Conservation (phyloP, 1,139 yeast genomes). For the Pneumocystis carinii region DNA sequence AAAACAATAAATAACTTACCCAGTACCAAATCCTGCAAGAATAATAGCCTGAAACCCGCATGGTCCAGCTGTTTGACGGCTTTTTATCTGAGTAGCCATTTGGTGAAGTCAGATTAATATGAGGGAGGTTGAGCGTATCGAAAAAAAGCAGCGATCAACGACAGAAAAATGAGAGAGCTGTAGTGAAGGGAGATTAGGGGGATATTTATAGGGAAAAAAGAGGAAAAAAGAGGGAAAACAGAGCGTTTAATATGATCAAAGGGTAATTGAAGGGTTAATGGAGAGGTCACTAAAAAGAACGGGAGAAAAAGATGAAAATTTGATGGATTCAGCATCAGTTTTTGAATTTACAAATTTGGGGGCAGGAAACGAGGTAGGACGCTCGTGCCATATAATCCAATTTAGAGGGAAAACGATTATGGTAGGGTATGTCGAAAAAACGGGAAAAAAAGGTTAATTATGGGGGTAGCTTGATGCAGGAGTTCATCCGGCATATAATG, state of each 20-base stretch:
- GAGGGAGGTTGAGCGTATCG: too few relatives aligned
- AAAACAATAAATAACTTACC: neutral
- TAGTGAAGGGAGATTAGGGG: too few relatives aligned
- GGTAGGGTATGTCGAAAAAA: slow-evolving; percentile 24
- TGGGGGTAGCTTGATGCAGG: slow-evolving; percentile 62
- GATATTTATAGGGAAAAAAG: too few relatives aligned
- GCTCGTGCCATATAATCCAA: slow-evolving; percentile 85
- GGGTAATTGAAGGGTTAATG: too few relatives aligned
- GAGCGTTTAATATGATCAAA: too few relatives aligned
- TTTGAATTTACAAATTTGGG: slow-evolving; percentile 83
- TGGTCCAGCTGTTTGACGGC: neutral
- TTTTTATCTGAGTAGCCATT: neutral
- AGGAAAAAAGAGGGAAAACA: too few relatives aligned
- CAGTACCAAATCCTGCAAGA: slow-evolving; percentile 12
- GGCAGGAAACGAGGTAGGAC: slow-evolving; percentile 98
- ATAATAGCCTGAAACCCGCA: slow-evolving; percentile 12
- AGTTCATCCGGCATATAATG: slow-evolving; percentile 87
- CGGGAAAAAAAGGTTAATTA: neutral
- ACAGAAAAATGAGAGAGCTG: too few relatives aligned
- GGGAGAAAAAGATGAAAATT: slow-evolving; percentile 1
- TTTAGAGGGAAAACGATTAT: slow-evolving; percentile 92
- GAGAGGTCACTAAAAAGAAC: neutral
- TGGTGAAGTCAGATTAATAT: too few relatives aligned
- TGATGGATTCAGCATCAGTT: slow-evolving; percentile 19
- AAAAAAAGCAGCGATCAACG: too few relatives aligned